Percentiles rank a stretch among this genome's conserved stretches.
These are phyloP conservation scores for Leonotis leonurus DNA, from an alignment of 257 asterid genomes.

Conservation along the genomic window DNA sequence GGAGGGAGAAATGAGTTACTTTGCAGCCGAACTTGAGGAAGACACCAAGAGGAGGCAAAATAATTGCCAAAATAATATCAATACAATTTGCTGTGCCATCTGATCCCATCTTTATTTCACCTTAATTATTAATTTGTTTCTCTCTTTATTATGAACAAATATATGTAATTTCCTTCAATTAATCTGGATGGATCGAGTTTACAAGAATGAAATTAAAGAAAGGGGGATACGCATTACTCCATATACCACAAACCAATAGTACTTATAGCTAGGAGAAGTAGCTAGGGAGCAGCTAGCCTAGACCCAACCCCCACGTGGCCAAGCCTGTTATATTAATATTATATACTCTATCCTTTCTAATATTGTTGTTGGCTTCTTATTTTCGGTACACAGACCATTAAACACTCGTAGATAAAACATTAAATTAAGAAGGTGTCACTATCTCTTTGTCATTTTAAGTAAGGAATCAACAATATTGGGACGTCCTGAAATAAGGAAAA, in stretches of 20 bases:
- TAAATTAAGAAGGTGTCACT: no score
- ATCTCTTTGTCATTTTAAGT: no score
- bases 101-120: slow-evolving; percentile 6
- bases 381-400: no score
- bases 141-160: neutral
- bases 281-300: neutral
- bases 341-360: no score
- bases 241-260: no score
- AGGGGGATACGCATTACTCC: neutral
- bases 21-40: slow-evolving; percentile 77
- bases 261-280: no score
- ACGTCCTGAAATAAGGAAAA: no score
- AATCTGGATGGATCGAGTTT: neutral
- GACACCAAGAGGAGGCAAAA: slow-evolving; percentile 89
- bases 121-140: neutral
- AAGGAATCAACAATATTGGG: no score
- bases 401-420: no score
- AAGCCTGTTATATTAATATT: no score
- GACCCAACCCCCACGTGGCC: neutral
- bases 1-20: slow-evolving; percentile 20
- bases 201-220: neutral
- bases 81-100: slow-evolving; percentile 44
- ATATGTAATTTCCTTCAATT: neutral
- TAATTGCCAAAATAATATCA: slow-evolving; percentile 63
- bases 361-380: no score